phyloP scores from a whole-genome alignment of 2,329 filamentous ascomycete genomes.

The Canariomyces notabilis region DNA sequence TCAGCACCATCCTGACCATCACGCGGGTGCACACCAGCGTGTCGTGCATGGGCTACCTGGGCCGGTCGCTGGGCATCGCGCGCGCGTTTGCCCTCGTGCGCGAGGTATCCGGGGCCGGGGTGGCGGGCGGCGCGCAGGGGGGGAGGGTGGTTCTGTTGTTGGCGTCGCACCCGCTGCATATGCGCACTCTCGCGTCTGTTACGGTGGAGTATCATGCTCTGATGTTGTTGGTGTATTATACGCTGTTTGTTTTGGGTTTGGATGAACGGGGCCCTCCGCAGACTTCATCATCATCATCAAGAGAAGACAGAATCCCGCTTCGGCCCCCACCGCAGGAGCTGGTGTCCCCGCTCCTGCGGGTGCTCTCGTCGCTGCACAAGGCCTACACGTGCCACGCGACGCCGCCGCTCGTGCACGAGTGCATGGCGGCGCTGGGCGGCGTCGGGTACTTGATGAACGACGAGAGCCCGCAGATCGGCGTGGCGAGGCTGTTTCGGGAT shows the following conservation, averaged over 20 bases:
- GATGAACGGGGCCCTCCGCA: slow-evolving; percentile 41
- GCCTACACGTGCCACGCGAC: slow-evolving; percentile 49
- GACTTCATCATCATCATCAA: slow-evolving; percentile 20
- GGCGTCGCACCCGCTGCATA: slow-evolving; percentile 49
- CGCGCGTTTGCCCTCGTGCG: slow-evolving; percentile 55
- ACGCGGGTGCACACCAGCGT: slow-evolving; percentile 56
- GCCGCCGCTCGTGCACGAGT: slow-evolving; percentile 47
- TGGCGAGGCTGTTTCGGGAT: slow-evolving; percentile 62
- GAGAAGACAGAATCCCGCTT: slow-evolving; percentile 14
- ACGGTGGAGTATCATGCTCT: slow-evolving; percentile 51
- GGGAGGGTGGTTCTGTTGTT: no score
- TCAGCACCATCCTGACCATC: slow-evolving; percentile 63
- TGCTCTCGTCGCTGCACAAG: slow-evolving; percentile 57
- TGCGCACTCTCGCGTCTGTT: slow-evolving; percentile 52
- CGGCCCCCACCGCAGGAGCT: slow-evolving; percentile 34
- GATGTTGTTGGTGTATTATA: slow-evolving; percentile 52
- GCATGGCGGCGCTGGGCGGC: slow-evolving; percentile 62
- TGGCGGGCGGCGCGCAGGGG: no score
- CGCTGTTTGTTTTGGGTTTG: slow-evolving; percentile 49
- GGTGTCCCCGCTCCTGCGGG: slow-evolving; percentile 44
- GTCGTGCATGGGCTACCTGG: slow-evolving; percentile 46
- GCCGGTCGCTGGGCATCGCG: slow-evolving; percentile 52
- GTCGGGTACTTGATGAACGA: slow-evolving; percentile 60
- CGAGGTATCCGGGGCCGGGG: slow-evolving; percentile 44
- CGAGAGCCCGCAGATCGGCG: slow-evolving; percentile 59